phyloP scores from a whole-genome alignment of 495 filamentous ascomycete species.

The Cladorrhinum samala region DNA sequence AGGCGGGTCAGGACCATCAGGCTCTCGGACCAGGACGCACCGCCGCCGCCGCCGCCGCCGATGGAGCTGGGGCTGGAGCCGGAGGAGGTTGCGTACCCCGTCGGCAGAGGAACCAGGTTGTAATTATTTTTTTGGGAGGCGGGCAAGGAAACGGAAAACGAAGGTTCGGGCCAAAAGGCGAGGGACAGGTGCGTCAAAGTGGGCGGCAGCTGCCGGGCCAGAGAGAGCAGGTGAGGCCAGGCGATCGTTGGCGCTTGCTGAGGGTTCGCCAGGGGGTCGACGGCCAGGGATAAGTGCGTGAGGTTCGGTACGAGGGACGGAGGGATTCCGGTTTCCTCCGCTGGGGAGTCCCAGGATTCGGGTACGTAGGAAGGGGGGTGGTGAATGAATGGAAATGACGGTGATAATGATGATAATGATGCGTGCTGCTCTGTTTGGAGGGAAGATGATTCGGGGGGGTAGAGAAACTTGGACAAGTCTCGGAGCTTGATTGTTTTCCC shows the following conservation, averaged over 20 bases:
- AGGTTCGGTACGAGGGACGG: constrained; percentile 40
- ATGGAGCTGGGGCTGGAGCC: no score
- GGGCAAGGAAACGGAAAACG: constrained; percentile 30
- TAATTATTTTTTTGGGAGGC: constrained; percentile 55
- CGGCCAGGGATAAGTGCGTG: constrained; percentile 52
- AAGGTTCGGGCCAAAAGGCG: constrained; percentile 74
- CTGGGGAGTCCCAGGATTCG: constrained; percentile 38
- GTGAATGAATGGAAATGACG: no score
- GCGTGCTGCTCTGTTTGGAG: constrained; percentile 11
- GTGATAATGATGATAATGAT: background rate
- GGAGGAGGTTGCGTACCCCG: no score
- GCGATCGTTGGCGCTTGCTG: constrained; percentile 40
- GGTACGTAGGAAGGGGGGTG: no score
- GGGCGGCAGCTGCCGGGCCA: constrained; percentile 51
- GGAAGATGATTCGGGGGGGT: no score
- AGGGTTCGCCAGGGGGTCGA: constrained; percentile 30
- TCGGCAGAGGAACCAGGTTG: constrained; percentile 39
- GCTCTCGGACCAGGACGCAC: constrained; percentile 62
- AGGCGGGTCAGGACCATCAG: constrained; percentile 63
- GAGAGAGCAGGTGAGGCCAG: constrained; percentile 60
- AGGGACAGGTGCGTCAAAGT: constrained; percentile 72
- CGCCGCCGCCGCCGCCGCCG: constrained; percentile 37
- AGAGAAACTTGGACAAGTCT: constrained; percentile 52
- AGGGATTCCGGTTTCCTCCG: constrained; percentile 16
- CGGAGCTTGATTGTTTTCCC: constrained; percentile 54